A percentile compares a stretch with the other conserved stretches of the same genome.
Evolutionary conservation across 169 alveolate species (phyloP).

Genomic region (Babesia caballi): DNA sequence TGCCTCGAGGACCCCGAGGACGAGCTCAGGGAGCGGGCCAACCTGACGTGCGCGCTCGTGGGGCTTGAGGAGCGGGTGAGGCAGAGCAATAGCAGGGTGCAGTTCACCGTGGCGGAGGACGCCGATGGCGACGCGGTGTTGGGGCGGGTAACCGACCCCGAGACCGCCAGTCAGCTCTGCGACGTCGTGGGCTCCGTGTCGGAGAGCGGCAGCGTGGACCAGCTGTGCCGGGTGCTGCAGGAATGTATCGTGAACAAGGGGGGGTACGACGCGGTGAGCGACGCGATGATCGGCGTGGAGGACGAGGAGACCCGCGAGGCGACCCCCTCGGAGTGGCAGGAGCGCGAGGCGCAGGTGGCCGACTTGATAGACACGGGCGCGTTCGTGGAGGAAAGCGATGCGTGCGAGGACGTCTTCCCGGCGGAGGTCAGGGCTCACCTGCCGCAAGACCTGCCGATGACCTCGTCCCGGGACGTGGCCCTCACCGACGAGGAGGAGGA

Average conservation of each 20-base stretch:
- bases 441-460: constrained; percentile 11
- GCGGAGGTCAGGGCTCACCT: background rate
- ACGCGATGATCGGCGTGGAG: background rate
- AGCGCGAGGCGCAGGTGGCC: background rate
- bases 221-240: background rate
- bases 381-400: background rate
- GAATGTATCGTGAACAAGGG: constrained; percentile 18
- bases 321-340: background rate
- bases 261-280: constrained; percentile 11
- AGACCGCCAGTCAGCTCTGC: constrained; percentile 30
- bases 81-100: constrained; percentile 1
- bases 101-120: background rate
- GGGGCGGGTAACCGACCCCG: constrained; percentile 24
- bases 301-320: background rate
- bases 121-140: constrained; percentile 30
- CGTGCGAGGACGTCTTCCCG: background rate
- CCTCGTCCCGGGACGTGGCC: constrained; percentile 51
- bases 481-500: constrained; percentile 84
- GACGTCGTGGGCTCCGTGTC: constrained; percentile 18
- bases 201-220: background rate
- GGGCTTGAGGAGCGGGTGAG: constrained; percentile 30
- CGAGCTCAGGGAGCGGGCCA: constrained; percentile 77
- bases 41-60: constrained; percentile 57
- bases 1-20: constrained; percentile 73
- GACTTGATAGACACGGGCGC: background rate